Evolutionary conservation across 345 rosid species (phyloP).

Genomic region (Hypericum perforatum): DNA sequence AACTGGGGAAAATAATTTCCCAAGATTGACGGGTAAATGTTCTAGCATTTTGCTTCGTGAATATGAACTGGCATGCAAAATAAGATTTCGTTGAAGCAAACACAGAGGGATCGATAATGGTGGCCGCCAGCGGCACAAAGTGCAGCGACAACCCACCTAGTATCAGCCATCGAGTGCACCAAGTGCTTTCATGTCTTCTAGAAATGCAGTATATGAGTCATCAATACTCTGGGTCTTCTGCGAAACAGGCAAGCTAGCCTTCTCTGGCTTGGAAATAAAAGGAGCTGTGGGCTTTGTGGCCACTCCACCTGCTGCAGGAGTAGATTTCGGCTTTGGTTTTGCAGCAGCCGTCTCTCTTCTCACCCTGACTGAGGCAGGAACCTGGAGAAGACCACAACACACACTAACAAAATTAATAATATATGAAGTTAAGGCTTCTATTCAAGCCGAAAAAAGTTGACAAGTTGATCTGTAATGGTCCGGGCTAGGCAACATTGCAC

Average conservation of each 20-base stretch:
- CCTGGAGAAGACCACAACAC: conserved; percentile 27
- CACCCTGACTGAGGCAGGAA: conserved; percentile 94
- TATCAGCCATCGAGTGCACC: conserved; percentile 83
- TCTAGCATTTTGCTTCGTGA: too few relatives aligned
- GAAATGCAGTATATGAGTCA: conserved; percentile 75
- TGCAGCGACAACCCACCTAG: neutral
- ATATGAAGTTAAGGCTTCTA: too few relatives aligned
- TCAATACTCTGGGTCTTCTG: conserved; percentile 70
- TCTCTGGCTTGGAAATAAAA: conserved; percentile 36
- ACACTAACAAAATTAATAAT: neutral
- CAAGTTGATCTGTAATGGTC: too few relatives aligned
- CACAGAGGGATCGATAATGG: too few relatives aligned
- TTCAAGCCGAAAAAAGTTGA: too few relatives aligned
- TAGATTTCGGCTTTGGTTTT: conserved; percentile 65
- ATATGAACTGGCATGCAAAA: too few relatives aligned
- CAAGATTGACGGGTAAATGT: too few relatives aligned
- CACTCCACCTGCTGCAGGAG: conserved; percentile 16
- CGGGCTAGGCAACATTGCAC: too few relatives aligned
- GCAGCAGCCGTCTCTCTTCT: conserved; percentile 64
- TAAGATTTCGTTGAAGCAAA: too few relatives aligned
- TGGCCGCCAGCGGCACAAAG: neutral
- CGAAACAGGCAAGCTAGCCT: conserved; percentile 30
- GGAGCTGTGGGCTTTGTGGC: conserved; percentile 36
- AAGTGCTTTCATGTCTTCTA: conserved; percentile 98
- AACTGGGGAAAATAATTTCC: too few relatives aligned